These are phyloP conservation scores for Candida tibetensis DNA, from an alignment of 805 yeast species.

Conservation along the genomic window DNA sequence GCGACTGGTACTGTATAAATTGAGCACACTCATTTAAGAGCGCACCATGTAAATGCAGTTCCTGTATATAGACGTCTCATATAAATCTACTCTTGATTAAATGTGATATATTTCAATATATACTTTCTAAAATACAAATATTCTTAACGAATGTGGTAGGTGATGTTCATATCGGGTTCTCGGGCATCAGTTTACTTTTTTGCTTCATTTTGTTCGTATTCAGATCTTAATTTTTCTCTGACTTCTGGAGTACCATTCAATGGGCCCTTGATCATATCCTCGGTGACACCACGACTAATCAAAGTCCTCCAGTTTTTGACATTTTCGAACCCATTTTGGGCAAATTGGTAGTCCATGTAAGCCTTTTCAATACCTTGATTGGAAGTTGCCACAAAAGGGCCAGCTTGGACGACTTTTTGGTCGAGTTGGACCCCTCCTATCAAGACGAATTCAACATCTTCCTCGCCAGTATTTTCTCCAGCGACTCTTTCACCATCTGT, in stretches of 20 bases:
- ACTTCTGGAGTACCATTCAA: conserved; percentile 32
- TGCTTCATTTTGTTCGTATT: conserved; percentile 1
- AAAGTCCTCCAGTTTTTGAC: conserved; percentile 58
- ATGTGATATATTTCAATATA: too few species aligned
- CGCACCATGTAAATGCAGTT: too few species aligned
- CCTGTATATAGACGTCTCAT: too few species aligned
- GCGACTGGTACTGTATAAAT: too few species aligned
- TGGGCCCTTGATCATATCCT: conserved; percentile 39
- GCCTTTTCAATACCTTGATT: conserved; percentile 66
- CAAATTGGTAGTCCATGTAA: conserved; percentile 67
- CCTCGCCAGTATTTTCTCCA: conserved; percentile 42
- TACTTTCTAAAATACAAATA: too few species aligned
- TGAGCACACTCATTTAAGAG: too few species aligned
- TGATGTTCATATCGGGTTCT: too few species aligned
- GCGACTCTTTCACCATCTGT: conserved; percentile 57
- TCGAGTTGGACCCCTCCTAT: conserved; percentile 73
- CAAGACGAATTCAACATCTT: conserved; percentile 60
- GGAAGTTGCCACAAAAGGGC: conserved; percentile 84
- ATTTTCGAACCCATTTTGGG: conserved; percentile 66
- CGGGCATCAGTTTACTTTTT: too few species aligned
- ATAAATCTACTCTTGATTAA: too few species aligned
- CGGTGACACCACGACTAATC: conserved; percentile 42
- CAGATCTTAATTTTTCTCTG: conserved; percentile 23
- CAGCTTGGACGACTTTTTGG: conserved; percentile 80
- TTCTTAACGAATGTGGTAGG: too few species aligned